Evolutionary conservation across 2,329 filamentous ascomycete species (phyloP).

Genomic region (Sporothrix luriei): DNA sequence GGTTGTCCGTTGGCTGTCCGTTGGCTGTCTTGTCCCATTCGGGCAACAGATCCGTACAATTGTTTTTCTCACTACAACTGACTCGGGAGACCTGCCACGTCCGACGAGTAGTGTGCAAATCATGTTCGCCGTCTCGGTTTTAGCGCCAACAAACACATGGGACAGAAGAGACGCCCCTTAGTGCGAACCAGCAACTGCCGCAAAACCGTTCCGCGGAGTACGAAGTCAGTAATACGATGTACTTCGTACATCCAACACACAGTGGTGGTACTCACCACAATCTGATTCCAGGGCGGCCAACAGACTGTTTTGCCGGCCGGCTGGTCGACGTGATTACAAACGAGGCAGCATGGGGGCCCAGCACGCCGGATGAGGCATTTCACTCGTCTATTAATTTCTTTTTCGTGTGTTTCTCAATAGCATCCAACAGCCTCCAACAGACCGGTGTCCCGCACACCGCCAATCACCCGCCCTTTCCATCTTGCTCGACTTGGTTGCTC

Average conservation of each 20-base stretch:
- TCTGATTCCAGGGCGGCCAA: background rate
- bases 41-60: background rate
- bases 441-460: background rate
- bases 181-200: background rate
- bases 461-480: background rate
- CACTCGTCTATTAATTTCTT: background rate
- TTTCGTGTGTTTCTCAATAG: background rate
- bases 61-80: background rate
- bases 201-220: background rate
- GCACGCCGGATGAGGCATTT: conserved; percentile 25
- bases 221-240: background rate
- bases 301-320: background rate
- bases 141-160: conserved; percentile 22
- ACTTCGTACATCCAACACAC: too few species aligned
- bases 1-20: background rate
- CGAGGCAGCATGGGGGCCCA: background rate
- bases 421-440: background rate
- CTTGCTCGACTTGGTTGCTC: background rate
- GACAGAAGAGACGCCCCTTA: background rate
- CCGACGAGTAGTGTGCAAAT: background rate
- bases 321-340: background rate
- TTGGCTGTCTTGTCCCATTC: background rate
- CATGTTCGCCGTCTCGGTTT: background rate
- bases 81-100: too few species aligned
- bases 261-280: background rate